phyloP scores from a whole-genome alignment of 1,139 yeast genomes.

The Debaryomyces singareniensis region DNA sequence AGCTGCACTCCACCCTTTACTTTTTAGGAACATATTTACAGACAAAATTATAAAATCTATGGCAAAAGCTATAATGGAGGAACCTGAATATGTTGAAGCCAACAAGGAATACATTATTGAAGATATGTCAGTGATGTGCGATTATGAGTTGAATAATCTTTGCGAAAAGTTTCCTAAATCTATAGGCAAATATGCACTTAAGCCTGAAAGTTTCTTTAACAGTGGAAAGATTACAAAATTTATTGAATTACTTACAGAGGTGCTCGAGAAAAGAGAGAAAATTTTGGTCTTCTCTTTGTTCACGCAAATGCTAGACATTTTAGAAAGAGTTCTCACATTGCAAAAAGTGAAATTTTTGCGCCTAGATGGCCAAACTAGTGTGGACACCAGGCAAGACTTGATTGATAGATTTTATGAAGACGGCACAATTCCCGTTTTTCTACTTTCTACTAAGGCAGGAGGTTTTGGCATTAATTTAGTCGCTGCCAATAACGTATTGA shows the following conservation, averaged over 20 bases:
- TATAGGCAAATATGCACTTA: conserved; percentile 47
- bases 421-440: conserved; percentile 72
- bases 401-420: conserved; percentile 88
- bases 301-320: conserved; percentile 84
- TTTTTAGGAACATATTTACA: conserved; percentile 56
- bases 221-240: conserved; percentile 73
- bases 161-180: conserved; percentile 71
- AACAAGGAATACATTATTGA: conserved; percentile 71
- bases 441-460: conserved; percentile 93
- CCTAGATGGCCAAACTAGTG: conserved; percentile 90
- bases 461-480: conserved; percentile 96
- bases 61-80: conserved; percentile 75
- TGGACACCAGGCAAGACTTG: conserved; percentile 85
- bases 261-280: conserved; percentile 60
- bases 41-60: conserved; percentile 52
- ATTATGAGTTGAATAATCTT: conserved; percentile 72
- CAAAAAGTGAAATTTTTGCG: conserved; percentile 70
- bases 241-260: conserved; percentile 49
- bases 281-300: conserved; percentile 83
- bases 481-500: conserved; percentile 88
- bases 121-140: conserved; percentile 96
- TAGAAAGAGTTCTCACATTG: conserved; percentile 68
- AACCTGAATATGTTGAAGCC: conserved; percentile 73
- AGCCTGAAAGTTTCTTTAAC: conserved; percentile 54
- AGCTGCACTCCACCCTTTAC: conserved; percentile 68